Evolutionary conservation across 1,284 basidiomycete genomes (phyloP).

Genomic region (Puccinia horiana): DNA sequence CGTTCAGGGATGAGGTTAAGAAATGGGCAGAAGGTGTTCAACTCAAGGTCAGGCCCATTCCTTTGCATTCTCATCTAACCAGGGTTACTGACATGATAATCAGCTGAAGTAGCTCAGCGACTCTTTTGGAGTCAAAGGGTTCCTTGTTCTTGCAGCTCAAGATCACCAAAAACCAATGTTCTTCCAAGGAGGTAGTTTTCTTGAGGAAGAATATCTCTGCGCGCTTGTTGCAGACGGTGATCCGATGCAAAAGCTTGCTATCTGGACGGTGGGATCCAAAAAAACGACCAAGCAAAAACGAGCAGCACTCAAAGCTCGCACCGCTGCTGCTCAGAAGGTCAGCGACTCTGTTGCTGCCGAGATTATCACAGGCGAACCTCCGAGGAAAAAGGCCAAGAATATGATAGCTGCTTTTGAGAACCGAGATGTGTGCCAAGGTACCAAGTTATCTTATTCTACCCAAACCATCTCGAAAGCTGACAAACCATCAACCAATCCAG

Average conservation of each 20-base stretch:
- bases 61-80: too few species aligned
- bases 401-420: neutral
- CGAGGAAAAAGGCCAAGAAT: neutral
- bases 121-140: neutral
- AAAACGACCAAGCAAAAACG: neutral
- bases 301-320: too few species aligned
- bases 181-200: conserved; percentile 4
- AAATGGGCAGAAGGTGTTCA: conserved; percentile 1
- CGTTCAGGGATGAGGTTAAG: neutral
- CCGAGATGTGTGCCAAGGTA: neutral
- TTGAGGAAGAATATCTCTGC: neutral
- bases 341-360: too few species aligned
- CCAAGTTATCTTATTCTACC: neutral
- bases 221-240: neutral
- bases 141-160: conserved; percentile 4
- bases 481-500: too few species aligned
- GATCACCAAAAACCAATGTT: conserved; percentile 1
- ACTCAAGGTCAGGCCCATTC: too few species aligned
- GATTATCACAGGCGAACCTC: too few species aligned
- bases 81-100: too few species aligned
- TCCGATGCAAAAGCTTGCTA: neutral
- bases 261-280: neutral
- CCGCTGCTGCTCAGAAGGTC: neutral
- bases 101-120: conserved; percentile 22
- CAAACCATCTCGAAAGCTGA: too few species aligned